Evolutionary conservation across 345 rosid genomes (phyloP).

Genomic region (Boechera stricta): DNA sequence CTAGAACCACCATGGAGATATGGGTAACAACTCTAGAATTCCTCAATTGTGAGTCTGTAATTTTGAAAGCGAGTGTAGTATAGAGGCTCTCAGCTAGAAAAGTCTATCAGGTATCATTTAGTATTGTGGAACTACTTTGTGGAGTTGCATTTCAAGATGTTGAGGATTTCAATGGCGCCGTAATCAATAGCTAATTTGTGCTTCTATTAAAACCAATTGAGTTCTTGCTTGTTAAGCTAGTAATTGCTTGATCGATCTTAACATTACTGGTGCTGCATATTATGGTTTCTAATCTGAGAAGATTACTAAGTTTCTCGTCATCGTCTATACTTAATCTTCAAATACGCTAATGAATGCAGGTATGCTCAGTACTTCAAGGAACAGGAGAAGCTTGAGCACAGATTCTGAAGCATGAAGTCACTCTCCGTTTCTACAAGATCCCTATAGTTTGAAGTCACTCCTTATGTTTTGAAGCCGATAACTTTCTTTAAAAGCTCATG

Average conservation of each 20-base stretch:
- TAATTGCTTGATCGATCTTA: background rate
- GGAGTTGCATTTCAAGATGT: background rate
- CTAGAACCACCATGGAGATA: background rate
- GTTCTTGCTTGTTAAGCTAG: background rate
- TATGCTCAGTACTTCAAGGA: constrained; percentile 60
- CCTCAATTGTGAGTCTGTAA: background rate
- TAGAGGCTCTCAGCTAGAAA: background rate
- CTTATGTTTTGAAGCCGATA: constrained; percentile 3
- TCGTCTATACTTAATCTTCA: background rate
- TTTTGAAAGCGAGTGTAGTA: background rate
- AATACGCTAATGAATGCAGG: constrained; percentile 48
- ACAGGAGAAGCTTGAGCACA: constrained; percentile 65
- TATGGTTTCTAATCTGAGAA: constrained; percentile 2
- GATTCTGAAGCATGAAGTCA: constrained; percentile 49
- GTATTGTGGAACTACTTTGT: background rate
- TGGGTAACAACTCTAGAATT: background rate
- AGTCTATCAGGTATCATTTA: background rate
- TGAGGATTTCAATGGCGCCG: background rate
- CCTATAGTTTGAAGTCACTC: background rate
- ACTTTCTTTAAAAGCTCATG: background rate
- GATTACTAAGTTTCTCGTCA: background rate
- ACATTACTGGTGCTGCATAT: background rate
- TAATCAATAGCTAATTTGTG: background rate
- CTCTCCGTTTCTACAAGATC: constrained; percentile 3
- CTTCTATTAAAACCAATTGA: background rate